These are phyloP conservation scores for Schizochytrium sp. DNA, from an alignment of 108 stramenopile genomes.

Conservation along the genomic window DNA sequence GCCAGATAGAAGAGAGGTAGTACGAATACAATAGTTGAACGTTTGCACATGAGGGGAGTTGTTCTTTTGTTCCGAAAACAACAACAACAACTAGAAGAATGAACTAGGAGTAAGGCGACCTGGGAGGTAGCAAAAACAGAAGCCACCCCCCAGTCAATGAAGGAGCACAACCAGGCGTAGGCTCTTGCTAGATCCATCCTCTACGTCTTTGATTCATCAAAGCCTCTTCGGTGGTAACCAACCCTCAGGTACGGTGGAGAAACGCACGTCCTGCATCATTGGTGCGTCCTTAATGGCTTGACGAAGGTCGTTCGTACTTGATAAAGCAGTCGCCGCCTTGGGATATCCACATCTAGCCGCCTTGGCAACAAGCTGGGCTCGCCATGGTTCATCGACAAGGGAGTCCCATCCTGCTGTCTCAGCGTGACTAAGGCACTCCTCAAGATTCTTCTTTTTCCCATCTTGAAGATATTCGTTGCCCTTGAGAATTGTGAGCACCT, in stretches of 20 bases:
- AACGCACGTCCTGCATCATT: conserved; percentile 9
- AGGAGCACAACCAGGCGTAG: too few species aligned
- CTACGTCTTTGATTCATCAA: neutral
- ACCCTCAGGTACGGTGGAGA: neutral
- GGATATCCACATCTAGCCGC: conserved; percentile 27
- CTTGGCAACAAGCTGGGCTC: conserved; percentile 35
- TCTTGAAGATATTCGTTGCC: conserved; percentile 35
- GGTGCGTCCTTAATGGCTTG: neutral
- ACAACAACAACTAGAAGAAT: too few species aligned
- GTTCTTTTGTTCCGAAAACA: too few species aligned
- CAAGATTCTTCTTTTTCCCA: conserved; percentile 5
- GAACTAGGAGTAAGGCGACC: too few species aligned
- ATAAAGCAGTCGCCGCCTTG: neutral
- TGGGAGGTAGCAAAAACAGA: too few species aligned
- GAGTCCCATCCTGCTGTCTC: conserved; percentile 1
- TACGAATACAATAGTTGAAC: too few species aligned
- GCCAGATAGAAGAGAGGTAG: too few species aligned
- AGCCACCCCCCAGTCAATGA: too few species aligned
- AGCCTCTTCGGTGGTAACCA: neutral
- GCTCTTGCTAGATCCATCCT: neutral
- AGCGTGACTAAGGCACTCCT: neutral
- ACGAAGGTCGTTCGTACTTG: neutral
- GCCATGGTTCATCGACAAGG: conserved; percentile 35
- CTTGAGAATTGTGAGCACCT: neutral
- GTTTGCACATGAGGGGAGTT: too few species aligned